Percentiles rank a stretch among this genome's conserved stretches.
phyloP scores from a whole-genome alignment of 768 basidiomycete genomes.

The Russula sp. region DNA sequence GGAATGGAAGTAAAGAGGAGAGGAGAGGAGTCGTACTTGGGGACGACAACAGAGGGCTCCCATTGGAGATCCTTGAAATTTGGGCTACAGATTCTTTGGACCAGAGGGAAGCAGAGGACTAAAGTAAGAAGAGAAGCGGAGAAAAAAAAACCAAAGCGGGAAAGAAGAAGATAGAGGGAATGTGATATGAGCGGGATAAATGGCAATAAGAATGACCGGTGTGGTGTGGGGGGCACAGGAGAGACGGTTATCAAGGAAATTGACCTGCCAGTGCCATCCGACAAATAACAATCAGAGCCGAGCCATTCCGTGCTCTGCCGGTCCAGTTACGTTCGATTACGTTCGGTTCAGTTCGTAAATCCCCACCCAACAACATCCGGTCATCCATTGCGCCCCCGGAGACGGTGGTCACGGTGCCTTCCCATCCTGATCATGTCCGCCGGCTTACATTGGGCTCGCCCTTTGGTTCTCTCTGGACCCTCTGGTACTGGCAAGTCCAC shows the following conservation, averaged over 20 bases:
- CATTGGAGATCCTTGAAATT: slow-evolving; percentile 39
- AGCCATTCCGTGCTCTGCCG: too few relatives aligned
- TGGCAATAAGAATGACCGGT: not conserved
- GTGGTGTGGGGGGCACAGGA: not conserved
- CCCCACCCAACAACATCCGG: not conserved
- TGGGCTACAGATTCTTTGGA: slow-evolving; percentile 8
- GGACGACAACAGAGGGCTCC: slow-evolving; percentile 84
- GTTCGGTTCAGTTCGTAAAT: not conserved
- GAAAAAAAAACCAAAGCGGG: slow-evolving; percentile 13
- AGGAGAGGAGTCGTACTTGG: slow-evolving; percentile 43
- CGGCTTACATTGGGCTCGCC: slow-evolving; percentile 48
- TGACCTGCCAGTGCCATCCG: too few relatives aligned
- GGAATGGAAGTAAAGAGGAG: not conserved
- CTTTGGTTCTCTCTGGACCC: slow-evolving; percentile 85
- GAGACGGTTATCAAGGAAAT: not conserved
- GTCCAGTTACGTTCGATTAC: not conserved
- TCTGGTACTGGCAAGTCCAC: slow-evolving; percentile 96
- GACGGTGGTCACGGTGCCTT: not conserved
- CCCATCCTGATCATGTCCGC: slow-evolving; percentile 27
- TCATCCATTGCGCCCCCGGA: not conserved
- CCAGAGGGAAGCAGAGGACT: not conserved
- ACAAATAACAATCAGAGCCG: too few relatives aligned
- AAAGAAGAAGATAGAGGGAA: slow-evolving; percentile 14
- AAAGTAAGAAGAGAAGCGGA: slow-evolving; percentile 12
- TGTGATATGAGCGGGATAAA: slow-evolving; percentile 8